Base-by-base conservation (phyloP, 129 eudicot species). In the Artemisia argyi region DNA sequence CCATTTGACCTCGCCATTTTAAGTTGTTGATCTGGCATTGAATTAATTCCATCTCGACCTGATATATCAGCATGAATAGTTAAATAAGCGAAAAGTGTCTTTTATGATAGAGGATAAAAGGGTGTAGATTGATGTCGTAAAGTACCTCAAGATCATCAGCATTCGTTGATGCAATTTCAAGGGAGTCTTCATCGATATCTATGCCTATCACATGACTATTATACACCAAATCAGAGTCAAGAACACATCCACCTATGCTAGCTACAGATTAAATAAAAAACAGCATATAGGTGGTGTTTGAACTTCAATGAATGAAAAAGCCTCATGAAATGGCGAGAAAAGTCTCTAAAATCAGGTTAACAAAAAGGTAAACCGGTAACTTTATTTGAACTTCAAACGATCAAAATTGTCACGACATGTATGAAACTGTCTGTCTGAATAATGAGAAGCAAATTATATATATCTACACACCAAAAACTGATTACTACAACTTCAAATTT, bases 61-160 rank as follows among this genome's bases (percentile, higher is more conserved):
- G 72, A 82, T 81, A 81, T 17, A 79, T 48, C 69, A 62, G 39
- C 49, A 7, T 15, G 16, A 51, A 63, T 49, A 77, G 72, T 20
- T 15, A 69, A 46, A 39, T 52, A 50, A 60, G 50, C n/a, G 3
- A 61, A 14, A 71, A 55, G n/a, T 46, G 58, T 59, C 44, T 58
- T 71, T 13, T 28, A 65, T 10, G 19, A 61, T 51, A 72, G 10
- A 28, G 2, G 5, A 30, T n/a, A 64, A 35, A 76, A 71, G 65
- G 62, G 28, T 30, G 32, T 68, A 4, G 19, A 11, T 6, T 67
- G 67, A 65, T 55, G 48, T 48, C 22, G 26, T 30, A 10, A 51
- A 44, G 19, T 83, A 92, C 97, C 96, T 94, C 99, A 15, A 94
- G 87, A 24, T 90, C 97, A 32, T 90, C 97, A 0, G 99, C 99